Conservation (phyloP, 768 basidiomycete species). For the Panellus pusillus region DNA sequence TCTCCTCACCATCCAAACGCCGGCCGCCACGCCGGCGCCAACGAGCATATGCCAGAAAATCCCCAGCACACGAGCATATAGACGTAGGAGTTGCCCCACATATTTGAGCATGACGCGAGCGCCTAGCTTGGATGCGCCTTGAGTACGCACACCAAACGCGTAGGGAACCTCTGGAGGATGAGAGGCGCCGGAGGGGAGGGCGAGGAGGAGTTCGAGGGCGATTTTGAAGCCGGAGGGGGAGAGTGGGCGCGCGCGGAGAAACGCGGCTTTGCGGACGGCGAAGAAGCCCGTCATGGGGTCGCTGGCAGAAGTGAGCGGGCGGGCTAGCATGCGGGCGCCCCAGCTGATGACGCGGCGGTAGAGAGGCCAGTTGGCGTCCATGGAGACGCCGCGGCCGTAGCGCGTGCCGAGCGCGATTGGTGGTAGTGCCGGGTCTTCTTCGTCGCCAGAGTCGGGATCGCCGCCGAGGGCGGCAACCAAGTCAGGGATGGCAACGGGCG, state of each 20-base stretch:
- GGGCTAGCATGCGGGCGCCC: conserved; percentile 9
- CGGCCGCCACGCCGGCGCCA: not conserved
- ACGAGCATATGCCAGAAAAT: conserved; percentile 1
- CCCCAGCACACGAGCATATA: not conserved
- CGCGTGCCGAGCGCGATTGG: conserved; percentile 5
- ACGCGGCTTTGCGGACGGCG: conserved; percentile 5
- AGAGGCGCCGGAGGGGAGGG: not conserved
- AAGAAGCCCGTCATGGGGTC: conserved; percentile 10
- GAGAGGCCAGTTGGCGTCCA: conserved; percentile 12
- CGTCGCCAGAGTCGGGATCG: not conserved
- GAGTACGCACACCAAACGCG: conserved; percentile 8
- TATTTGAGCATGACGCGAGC: not conserved
- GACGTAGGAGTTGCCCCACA: not conserved
- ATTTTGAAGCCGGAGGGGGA: conserved; percentile 11
- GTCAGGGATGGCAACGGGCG: not conserved
- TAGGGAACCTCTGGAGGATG: conserved; percentile 2
- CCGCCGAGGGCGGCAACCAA: not conserved
- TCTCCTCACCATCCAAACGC: not conserved
- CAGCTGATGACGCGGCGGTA: conserved; percentile 6
- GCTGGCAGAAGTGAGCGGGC: conserved; percentile 4
- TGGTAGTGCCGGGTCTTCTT: no score
- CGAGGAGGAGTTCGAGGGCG: conserved; percentile 8
- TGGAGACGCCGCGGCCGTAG: conserved; percentile 8
- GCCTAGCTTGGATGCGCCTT: conserved; percentile 7
- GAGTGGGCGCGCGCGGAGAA: not conserved